Base-by-base conservation (phyloP, 2,329 filamentous ascomycete genomes). In the Paraphaeosphaeria minitans region DNA sequence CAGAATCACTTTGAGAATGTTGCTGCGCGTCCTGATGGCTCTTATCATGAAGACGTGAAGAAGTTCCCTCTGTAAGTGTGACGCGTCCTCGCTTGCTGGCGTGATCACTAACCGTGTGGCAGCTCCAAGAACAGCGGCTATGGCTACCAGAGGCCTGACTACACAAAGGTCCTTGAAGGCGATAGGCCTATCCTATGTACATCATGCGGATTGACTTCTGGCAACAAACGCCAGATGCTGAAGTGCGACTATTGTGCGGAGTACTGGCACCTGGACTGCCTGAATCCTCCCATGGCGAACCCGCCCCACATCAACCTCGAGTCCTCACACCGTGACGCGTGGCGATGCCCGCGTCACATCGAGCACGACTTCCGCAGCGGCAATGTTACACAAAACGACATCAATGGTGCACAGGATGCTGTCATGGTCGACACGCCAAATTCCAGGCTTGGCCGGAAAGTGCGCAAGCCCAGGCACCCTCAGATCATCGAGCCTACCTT, bases 251-350 rank as follows among this genome's bases (percentile, higher is more conserved):
- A 85, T 69, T 99, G 94, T 77, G 83, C 86, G 13, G 84, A 92
- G 35, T 85, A 89, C 71, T 99, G 93, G 90, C 95, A 99, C 79
- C 82, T 97, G 53, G 94, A 98, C 77, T 99, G 95, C 77, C 81
- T 96, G 16, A 89, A 96, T 72, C 91, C 92, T 29, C 93, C 94
- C 35, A 80, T 93, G 71, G 87, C 93, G 35, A 87, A 90, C 56
- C 90, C 92, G 41, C 93, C 93, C 12, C 84, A 87, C 55, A 73
- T 77, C 57, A 70, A 67, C 60, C 66, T 71, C 48, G 73, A 83
- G 52, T 81, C 81, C 64, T 81, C 81, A 52, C 82, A 89, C 53
- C 87, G 89, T 48, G 80, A 82, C 69, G 89, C 88, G 56, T 99
- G 93, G 92, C 89, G 88, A 77, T 99, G 95, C 73, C 94, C 94